Evolutionary conservation across 345 rosid genomes (phyloP), one percentile per base, ranked within the genome.

Genomic region (thale cress (Arabidopsis thaliana)): DNA sequence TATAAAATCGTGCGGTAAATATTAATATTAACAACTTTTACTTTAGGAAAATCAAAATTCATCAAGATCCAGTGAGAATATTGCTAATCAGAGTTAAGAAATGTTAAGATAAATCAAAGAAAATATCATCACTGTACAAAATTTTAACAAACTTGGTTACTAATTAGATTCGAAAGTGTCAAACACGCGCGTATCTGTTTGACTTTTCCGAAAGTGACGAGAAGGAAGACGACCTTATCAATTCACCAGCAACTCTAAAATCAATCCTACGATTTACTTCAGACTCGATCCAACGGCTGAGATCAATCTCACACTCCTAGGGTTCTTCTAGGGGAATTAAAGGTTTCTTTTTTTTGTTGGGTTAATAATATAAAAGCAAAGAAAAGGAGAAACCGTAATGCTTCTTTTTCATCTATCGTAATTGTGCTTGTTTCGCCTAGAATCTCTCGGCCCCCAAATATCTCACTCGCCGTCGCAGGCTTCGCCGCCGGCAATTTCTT

Each of bases 401-500:
- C 14, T 44, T 75, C 68, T 50, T 68, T 66, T 37, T 45, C 69
- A 49, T 46, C 59, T 57, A 24, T 25, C 61, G 12, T 59, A 65
- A 22, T 50, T 5, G 42, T 48, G 13, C 12, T 73, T 56, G 40
- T 62, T 14, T 65, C 57, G 41, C 46, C 55, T 49, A 37, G 40
- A 67, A 42, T 41, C 76, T 69, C 70, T 71, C 72, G 33, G 33
- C 73, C 62, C 61, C 59, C 46, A 58, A 49, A 49, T 12, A 34
- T 69, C 73, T 33, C 80, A 67, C 79, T 78, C 86, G 84, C 88
- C 90, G 88, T 83, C 84, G 74, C 78, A 66, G 65, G 71, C 32
- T 68, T 67, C 50, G 44, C 82, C 89, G 86, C 88, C 87, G 96
- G 87, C 84, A 36, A 59, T 61, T 53, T 50, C 46, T 65, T 56